Conservation (phyloP, 345 rosid genomes). For the Bruguiera gymnorhiza region DNA sequence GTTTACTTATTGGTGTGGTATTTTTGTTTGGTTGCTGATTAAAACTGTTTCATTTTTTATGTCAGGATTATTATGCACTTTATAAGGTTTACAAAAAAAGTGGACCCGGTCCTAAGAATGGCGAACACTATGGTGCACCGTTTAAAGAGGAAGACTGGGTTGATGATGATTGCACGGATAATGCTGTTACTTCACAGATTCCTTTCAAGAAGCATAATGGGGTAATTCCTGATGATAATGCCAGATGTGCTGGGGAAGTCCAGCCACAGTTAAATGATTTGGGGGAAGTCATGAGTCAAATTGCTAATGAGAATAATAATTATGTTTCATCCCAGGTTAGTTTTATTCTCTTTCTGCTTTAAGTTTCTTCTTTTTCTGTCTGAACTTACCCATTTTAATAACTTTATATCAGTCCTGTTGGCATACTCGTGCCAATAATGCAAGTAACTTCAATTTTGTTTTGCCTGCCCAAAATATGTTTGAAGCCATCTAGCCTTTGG, state of each 20-base stretch:
- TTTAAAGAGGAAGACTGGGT: conserved; percentile 86
- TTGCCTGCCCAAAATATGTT: no score
- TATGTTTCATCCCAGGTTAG: conserved; percentile 34
- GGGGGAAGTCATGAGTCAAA: conserved; percentile 43
- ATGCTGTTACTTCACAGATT: conserved; percentile 18
- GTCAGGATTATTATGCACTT: conserved; percentile 68
- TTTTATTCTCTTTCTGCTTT: neutral
- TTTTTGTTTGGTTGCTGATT: neutral
- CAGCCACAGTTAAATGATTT: conserved; percentile 35
- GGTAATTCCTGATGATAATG: conserved; percentile 27
- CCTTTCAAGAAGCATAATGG: conserved; percentile 30
- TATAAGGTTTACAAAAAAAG: conserved; percentile 82
- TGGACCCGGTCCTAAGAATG: conserved; percentile 95
- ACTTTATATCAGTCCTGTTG: no score
- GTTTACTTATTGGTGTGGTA: neutral
- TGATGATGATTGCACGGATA: conserved; percentile 41
- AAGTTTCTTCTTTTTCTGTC: neutral
- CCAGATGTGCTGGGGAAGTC: conserved; percentile 15
- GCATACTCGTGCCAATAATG: no score
- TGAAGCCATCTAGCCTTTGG: neutral
- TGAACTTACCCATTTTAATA: no score
- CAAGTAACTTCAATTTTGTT: no score
- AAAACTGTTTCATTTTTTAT: neutral
- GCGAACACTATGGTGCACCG: conserved; percentile 94
- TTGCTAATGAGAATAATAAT: conserved; percentile 29